Conservation (phyloP, 805 yeast species). For the Huiozyma sinensis region DNA sequence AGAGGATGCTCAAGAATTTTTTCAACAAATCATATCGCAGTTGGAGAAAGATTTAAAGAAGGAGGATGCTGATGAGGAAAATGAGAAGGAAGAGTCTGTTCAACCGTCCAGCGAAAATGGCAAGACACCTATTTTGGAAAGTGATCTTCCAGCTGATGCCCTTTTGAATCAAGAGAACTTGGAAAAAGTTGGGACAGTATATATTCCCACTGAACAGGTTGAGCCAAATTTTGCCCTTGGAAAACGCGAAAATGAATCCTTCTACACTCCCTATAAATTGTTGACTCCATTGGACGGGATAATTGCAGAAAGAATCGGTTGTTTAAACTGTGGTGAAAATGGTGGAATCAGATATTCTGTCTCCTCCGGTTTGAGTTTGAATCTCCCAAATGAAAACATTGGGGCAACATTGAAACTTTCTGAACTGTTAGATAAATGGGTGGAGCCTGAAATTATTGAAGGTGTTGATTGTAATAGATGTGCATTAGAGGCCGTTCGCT, state of each 20-base stretch:
- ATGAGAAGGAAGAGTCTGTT: conserved; percentile 7
- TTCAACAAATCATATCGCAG: conserved; percentile 63
- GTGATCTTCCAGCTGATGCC: conserved; percentile 29
- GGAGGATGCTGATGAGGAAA: conserved; percentile 7
- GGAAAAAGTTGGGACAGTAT: conserved; percentile 54
- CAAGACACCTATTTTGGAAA: conserved; percentile 15
- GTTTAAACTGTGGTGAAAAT: conserved; percentile 82
- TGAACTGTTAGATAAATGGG: conserved; percentile 55
- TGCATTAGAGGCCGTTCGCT: conserved; percentile 53
- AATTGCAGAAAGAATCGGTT: conserved; percentile 81
- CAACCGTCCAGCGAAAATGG: conserved; percentile 5
- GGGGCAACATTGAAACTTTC: conserved; percentile 37
- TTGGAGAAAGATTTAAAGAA: conserved; percentile 37
- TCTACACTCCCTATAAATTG: conserved; percentile 33
- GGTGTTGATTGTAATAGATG: conserved; percentile 95
- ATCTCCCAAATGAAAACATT: conserved; percentile 42
- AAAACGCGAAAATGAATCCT: conserved; percentile 12
- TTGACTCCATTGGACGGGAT: conserved; percentile 90
- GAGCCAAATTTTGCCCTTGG: conserved; percentile 46
- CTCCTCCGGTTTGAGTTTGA: conserved; percentile 61
- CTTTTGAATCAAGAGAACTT: conserved; percentile 34
- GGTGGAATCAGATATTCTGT: conserved; percentile 85
- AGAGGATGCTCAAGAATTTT: conserved; percentile 95
- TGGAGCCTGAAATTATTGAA: conserved; percentile 72
- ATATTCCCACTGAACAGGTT: conserved; percentile 64